Evolutionary conservation across 2,329 filamentous ascomycete genomes (phyloP), one percentile per base, ranked within the genome.

Genomic region (Colletotrichum chlorophyti): DNA sequence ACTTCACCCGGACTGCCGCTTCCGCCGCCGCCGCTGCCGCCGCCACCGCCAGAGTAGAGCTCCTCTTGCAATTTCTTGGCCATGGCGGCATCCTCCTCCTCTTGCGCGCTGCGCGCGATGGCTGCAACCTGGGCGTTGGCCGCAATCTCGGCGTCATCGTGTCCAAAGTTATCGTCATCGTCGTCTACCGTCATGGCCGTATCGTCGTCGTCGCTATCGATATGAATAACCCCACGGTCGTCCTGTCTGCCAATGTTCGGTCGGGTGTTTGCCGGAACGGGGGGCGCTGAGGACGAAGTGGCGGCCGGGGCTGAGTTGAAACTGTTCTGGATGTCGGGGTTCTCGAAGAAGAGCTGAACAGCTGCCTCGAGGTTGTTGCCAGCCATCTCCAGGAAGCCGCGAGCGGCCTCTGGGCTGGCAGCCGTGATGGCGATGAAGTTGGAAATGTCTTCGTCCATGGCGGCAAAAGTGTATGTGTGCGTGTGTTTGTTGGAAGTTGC

Each of bases 31-130:
- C 67, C 68, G 70, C 58, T 63, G 9, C 29, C 53, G 3, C 46
- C 53, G 12, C 26, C 4, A 6, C 51, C 74, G 40, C 76, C 83
- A 49, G 84, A 83, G 67, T 97, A 98, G 69, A 97, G 83, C 74
- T 99, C 93, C 69, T 99, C 91, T 72, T 99, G 95, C 59, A 99
- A 74, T 55, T 91, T 86, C 72, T 93, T 86, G 6, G 95, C 95
- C 87, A 98, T 94, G 38, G 91, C 93, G 49, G 92, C 93, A 68
- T 99, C 95, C 68, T 97, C 93, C 63, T 97, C 93, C 64, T 90
- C 85, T 50, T 87, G 79, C 14, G 83, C 85, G 5, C 72, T 74
- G 27, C 74, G 76, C 9, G 75, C 76, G 34, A 81, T 74, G 2
- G 70, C 69, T 4, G 70, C 74, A 1, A 73, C 76, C 19, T 73